Evolutionary conservation across 768 basidiomycete genomes (phyloP).

Genomic region (Lenzites betulinus): DNA sequence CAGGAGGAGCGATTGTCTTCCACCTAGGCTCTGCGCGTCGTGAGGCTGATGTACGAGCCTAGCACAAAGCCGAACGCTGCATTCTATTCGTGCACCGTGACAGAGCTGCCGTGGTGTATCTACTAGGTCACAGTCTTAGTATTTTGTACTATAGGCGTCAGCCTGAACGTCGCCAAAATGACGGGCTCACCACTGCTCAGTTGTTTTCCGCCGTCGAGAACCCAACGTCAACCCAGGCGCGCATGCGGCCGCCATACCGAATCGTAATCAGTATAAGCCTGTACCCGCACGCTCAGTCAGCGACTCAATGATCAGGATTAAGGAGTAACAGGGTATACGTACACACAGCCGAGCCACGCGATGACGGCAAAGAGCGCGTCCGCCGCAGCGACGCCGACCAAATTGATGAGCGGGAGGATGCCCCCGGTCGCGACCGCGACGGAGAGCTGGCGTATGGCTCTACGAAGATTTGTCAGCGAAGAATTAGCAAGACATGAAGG

Average conservation of each 20-base stretch:
- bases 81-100: no score
- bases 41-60: no score
- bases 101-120: no score
- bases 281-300: not conserved
- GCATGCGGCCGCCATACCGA: constrained; percentile 56
- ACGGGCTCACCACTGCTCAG: constrained; percentile 2
- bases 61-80: no score
- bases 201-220: constrained; percentile 42
- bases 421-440: constrained; percentile 45
- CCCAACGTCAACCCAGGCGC: constrained; percentile 58
- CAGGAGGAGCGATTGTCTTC: no score
- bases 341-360: constrained; percentile 57
- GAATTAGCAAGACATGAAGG: not conserved
- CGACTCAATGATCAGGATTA: not conserved
- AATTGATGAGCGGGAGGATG: constrained; percentile 56
- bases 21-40: no score
- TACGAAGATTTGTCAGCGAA: constrained; percentile 23
- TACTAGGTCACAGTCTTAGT: not conserved
- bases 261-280: constrained; percentile 58
- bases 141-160: not conserved
- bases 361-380: constrained; percentile 48
- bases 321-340: not conserved
- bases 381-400: constrained; percentile 52
- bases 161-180: no score
- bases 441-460: constrained; percentile 50